Evolutionary conservation across 495 filamentous ascomycete genomes (phyloP), one percentile per base, ranked within the genome.

Genomic region (Diplogelasinospora grovesii): DNA sequence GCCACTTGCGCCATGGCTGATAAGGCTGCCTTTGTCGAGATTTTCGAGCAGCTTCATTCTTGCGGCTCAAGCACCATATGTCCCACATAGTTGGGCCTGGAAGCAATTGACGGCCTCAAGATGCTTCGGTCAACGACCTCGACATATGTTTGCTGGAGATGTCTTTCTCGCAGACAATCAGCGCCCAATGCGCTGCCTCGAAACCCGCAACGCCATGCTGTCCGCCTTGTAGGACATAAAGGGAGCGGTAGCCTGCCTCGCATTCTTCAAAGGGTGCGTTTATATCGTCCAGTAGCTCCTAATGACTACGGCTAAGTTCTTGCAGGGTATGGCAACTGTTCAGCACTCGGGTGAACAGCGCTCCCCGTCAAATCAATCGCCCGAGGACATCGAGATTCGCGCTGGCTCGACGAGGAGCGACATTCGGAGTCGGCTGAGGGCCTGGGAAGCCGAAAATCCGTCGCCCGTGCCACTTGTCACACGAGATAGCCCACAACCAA

Each of bases 361-460:
- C 29, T 3, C 20, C 5, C 33, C 3, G n/a, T n/a, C n/a, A n/a
- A n/a, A n/a, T n/a, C n/a, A n/a, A n/a, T n/a, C 5, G 33, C 14
- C 18, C 10, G 15, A 19, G 18, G 21, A 29, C 9, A 23, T 30
- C 30, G 15, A 19, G 20, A 19, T 10, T 20, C 32, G 13, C 22
- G 31, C 31, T 22, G 23, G 6, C 14, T 30, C 31, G n/a, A 4
- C 36, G 27, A 20, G 22, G 19, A 41, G 21, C 35, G 15, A 27
- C 18, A 74, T 80, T 35, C 66, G 77, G 41, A 48, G 70, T 23
- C 69, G 69, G 30, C 58, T 83, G 14, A 59, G 62, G 23, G 56
- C 61, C 64, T 83, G 80, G 80, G 65, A 74, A 50, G 51, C 41
- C 39, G 68, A 72, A 40, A 61, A 69, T 39, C 60, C 63, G 20